Conservation (phyloP, 495 filamentous ascomycete species). For the Trichodelitschia bisporula region DNA sequence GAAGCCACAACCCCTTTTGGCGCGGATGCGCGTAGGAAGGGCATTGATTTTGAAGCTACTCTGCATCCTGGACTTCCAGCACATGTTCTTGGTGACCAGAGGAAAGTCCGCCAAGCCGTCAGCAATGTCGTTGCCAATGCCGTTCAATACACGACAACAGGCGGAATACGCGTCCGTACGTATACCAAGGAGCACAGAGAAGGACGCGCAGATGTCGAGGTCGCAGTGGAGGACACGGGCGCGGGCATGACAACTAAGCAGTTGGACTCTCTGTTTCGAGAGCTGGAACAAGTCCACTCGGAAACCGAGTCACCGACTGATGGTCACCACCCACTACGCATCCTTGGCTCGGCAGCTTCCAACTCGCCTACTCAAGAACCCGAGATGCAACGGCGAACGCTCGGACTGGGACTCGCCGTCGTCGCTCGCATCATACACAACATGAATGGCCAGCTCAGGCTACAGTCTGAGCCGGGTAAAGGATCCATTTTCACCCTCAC, state of each 20-base stretch:
- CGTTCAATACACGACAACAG: slow-evolving; percentile 51
- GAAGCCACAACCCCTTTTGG: slow-evolving; percentile 56
- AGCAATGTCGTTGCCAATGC: slow-evolving; percentile 71
- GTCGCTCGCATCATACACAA: slow-evolving; percentile 69
- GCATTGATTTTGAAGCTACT: slow-evolving; percentile 39
- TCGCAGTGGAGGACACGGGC: slow-evolving; percentile 59
- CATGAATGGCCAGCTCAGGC: slow-evolving; percentile 69
- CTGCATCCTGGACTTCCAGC: slow-evolving; percentile 45
- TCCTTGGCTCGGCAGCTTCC: slow-evolving; percentile 8
- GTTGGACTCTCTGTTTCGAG: slow-evolving; percentile 56
- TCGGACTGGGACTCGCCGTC: slow-evolving; percentile 70
- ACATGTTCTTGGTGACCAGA: slow-evolving; percentile 53
- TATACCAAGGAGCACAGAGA: slow-evolving; percentile 17
- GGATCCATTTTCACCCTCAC: slow-evolving; percentile 63
- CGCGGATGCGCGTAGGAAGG: slow-evolving; percentile 52
- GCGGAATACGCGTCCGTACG: slow-evolving; percentile 46
- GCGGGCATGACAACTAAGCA: slow-evolving; percentile 47
- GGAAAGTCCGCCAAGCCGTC: slow-evolving; percentile 55
- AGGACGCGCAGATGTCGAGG: slow-evolving; percentile 26
- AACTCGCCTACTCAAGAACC: slow-evolving; percentile 5
- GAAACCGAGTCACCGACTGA: too few species aligned
- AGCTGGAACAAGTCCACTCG: slow-evolving; percentile 64
- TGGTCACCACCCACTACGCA: too few species aligned
- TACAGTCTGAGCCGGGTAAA: slow-evolving; percentile 70
- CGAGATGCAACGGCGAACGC: slow-evolving; percentile 18